Conservation (phyloP, 1,284 basidiomycete species). For the Ceratobasidium sp. region DNA sequence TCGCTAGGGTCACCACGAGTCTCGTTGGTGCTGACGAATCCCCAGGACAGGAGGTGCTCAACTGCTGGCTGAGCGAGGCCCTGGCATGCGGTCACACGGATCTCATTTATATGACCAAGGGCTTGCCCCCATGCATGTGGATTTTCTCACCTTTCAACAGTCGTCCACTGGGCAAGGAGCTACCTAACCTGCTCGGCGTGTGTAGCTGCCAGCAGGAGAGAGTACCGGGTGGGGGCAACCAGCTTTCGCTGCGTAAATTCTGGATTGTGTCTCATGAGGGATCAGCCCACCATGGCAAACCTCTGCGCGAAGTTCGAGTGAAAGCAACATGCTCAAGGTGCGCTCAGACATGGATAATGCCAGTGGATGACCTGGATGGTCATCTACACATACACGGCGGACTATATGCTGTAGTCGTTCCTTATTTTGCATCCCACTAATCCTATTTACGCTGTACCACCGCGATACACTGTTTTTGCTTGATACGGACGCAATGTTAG, state of each 20-base stretch:
- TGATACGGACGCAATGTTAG: too few species aligned
- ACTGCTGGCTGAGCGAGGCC: conserved; percentile 10
- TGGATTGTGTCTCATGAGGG: conserved; percentile 23
- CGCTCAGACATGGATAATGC: background rate
- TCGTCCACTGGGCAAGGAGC: conserved; percentile 30
- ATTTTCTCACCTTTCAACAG: conserved; percentile 22
- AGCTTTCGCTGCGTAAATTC: background rate
- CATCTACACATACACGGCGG: background rate
- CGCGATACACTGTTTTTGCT: too few species aligned
- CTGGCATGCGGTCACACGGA: conserved; percentile 12
- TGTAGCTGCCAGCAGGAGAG: conserved; percentile 7
- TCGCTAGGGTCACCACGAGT: background rate
- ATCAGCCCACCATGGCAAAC: background rate
- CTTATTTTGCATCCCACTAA: conserved; percentile 7
- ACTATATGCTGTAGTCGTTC: conserved; percentile 5
- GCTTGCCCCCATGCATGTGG: background rate
- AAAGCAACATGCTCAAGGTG: conserved; percentile 8
- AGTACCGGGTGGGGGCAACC: background rate
- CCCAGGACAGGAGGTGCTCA: background rate
- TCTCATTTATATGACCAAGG: background rate
- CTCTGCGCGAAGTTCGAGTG: background rate
- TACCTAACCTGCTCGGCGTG: conserved; percentile 6
- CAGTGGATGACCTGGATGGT: background rate
- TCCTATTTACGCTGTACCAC: too few species aligned
- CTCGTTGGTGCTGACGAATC: background rate